Base-by-base conservation (phyloP, 2,329 filamentous ascomycete genomes). In the Penicillium sp. region DNA sequence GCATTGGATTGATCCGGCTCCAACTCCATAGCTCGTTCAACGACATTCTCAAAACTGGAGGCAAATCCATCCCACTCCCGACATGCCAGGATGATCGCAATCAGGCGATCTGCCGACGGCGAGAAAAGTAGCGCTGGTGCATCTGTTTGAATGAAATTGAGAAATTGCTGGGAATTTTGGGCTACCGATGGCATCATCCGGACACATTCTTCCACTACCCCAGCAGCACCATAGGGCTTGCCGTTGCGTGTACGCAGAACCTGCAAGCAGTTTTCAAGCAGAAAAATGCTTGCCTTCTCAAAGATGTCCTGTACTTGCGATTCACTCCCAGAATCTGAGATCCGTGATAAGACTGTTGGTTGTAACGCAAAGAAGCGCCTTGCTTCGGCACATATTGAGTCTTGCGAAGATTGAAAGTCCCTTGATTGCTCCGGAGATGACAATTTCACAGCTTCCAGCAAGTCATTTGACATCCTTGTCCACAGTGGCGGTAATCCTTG, bases 401-500 rank as follows among this genome's bases (percentile, higher is more conserved):
- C 75, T 59, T 95, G 88, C 0, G 87, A 94, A 28, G 75, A 74
- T 17, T 78, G 75, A 51, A 86, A 86, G 13, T 88, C 85, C 47
- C 84, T 84, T 0, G 88, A 89, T 40, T 91, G 81, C 58, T 91
- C 88, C 1, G 90, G 88, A 4, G 87, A 75, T 0, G 88, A 94
- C 4, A 79, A 78, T 38, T 81, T 82, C 41, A 95, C 81, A 25
- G 78, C 75, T 20, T 80, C 72, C 17, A 83, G 71, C n/a, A 95
- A 67, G 0, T 73, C 62, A 1, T 77, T 68, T 0, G 79, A 77
- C n/a, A 88, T 64, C 2, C 70, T 70, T 2, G 71, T 62, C 86
- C 87, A 93, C 48, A 83, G 72, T 3, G 72, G 63, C 11, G 70
- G 61, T 0, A 86, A 69, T 1, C 77, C 69, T 3, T 68, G 52